Conservation (phyloP, 805 yeast species). For the Huiozyma sinensis region DNA sequence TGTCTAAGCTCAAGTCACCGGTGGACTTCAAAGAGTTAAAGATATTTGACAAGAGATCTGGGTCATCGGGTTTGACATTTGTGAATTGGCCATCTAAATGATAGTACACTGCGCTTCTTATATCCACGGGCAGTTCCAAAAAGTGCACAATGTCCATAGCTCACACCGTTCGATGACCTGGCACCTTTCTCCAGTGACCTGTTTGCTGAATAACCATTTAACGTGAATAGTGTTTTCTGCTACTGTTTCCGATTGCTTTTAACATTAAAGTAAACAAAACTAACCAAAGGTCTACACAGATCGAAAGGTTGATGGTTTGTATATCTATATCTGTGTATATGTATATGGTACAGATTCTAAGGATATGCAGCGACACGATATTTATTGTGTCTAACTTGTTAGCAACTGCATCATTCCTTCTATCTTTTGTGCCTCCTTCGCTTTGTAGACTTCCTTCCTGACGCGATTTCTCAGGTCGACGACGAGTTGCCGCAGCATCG, state of each 20-base stretch:
- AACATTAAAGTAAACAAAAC: too few species aligned
- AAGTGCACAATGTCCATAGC: conserved; percentile 8
- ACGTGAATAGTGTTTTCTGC: too few species aligned
- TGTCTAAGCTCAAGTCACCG: background rate
- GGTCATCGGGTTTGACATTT: conserved; percentile 1
- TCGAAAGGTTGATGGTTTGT: background rate
- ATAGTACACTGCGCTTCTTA: conserved; percentile 17
- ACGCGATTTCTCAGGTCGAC: conserved; percentile 50
- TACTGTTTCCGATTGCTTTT: too few species aligned
- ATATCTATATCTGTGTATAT: background rate
- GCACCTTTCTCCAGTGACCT: too few species aligned
- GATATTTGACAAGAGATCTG: background rate
- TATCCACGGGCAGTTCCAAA: conserved; percentile 17
- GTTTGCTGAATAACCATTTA: too few species aligned
- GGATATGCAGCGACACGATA: too few species aligned
- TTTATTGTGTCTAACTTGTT: conserved; percentile 29
- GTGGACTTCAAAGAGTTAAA: background rate
- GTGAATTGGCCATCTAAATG: conserved; percentile 15
- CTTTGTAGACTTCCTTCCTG: conserved; percentile 58
- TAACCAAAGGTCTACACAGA: too few species aligned
- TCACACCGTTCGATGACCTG: background rate
- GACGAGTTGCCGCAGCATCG: conserved; percentile 66
- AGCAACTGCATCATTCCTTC: conserved; percentile 90
- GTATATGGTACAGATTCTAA: background rate
- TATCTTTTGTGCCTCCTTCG: conserved; percentile 78